Evolutionary conservation across 257 asterid genomes (phyloP).

Genomic region (Sherardia arvensis): DNA sequence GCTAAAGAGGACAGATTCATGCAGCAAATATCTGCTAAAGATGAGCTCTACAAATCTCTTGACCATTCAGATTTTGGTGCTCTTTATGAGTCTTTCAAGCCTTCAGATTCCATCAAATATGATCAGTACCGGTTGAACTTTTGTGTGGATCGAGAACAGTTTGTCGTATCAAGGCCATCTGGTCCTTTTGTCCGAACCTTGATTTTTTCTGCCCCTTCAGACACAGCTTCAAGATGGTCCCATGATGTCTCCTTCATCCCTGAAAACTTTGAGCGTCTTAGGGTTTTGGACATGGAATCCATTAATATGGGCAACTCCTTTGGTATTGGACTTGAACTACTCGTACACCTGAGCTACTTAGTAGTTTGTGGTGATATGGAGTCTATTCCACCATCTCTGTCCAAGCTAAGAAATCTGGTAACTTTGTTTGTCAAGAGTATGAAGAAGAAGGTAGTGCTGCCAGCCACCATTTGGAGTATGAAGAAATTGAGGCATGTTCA

Average conservation of each 20-base stretch:
- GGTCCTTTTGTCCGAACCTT: neutral
- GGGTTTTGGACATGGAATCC: neutral
- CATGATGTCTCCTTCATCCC: constrained; percentile 4
- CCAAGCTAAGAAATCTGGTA: constrained; percentile 2
- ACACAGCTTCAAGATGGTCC: neutral
- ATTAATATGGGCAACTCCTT: neutral
- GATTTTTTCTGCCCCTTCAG: neutral
- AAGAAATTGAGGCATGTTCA: constrained; percentile 9
- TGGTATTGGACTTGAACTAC: neutral
- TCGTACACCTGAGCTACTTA: constrained; percentile 9
- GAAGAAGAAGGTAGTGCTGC: neutral
- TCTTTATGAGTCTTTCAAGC: neutral
- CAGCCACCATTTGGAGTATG: constrained; percentile 6
- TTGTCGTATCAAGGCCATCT: neutral
- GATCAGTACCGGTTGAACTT: neutral
- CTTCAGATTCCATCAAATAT: neutral
- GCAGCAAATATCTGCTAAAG: neutral
- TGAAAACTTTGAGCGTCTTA: neutral
- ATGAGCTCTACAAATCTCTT: neutral
- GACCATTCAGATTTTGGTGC: neutral
- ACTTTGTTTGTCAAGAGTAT: neutral
- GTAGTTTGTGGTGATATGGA: neutral
- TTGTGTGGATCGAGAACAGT: neutral
- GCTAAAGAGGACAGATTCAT: constrained; percentile 1
- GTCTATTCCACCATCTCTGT: neutral